phyloP scores from a whole-genome alignment of 148 eudicot species.

The Diospyros lotus region DNA sequence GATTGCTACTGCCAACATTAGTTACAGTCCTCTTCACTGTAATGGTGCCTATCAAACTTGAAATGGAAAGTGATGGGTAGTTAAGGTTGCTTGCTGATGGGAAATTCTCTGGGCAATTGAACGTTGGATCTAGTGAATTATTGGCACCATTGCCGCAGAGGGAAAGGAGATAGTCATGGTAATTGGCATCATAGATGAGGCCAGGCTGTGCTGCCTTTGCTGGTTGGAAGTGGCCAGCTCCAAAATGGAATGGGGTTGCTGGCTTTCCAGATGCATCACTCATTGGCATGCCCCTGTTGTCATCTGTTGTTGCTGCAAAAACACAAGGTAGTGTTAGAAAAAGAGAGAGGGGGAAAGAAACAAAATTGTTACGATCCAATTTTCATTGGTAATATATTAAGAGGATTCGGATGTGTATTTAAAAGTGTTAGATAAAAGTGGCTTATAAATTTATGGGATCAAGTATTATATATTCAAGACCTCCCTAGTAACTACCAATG shows the following conservation, averaged over 20 bases:
- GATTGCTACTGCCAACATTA: background rate
- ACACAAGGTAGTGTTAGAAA: no score
- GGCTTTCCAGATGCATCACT: conserved; percentile 3
- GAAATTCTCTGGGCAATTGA: conserved; percentile 6
- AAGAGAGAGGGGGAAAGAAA: no score
- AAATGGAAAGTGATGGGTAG: conserved; percentile 20
- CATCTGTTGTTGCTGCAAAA: conserved; percentile 10
- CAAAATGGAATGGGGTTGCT: conserved; percentile 19
- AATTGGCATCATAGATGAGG: conserved; percentile 17
- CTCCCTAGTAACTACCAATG: no score
- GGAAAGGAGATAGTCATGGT: conserved; percentile 20
- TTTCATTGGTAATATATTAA: no score
- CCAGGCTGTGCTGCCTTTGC: conserved; percentile 18
- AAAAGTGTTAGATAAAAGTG: no score
- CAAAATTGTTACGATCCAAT: no score
- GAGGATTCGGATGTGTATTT: no score
- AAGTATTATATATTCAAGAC: no score
- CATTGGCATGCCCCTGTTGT: conserved; percentile 11
- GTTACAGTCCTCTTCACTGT: conserved; percentile 15
- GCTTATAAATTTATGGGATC: no score
- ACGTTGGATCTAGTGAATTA: conserved; percentile 4
- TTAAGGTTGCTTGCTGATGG: conserved; percentile 18
- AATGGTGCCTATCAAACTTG: background rate
- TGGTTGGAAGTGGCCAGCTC: conserved; percentile 19
- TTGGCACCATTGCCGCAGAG: conserved; percentile 10